Conservation (phyloP, 805 yeast species). For the Tetrapisispora iriomotensis region DNA sequence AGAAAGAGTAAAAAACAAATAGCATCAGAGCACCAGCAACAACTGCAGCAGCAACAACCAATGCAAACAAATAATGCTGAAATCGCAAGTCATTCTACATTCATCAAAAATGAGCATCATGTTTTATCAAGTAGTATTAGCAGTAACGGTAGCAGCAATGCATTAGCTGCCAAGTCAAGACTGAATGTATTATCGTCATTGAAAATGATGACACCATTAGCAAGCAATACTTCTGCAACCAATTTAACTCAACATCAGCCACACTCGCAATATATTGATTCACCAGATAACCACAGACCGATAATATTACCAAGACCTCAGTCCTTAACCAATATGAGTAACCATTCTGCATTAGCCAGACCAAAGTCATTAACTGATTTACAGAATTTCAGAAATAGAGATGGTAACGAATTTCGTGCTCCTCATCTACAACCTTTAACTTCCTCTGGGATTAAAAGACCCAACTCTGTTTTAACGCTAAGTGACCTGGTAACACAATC, state of each 20-base stretch:
- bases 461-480: conserved; percentile 19
- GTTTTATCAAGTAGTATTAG: not conserved
- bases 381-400: not conserved
- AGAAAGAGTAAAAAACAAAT: conserved; percentile 1
- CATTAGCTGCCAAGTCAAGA: conserved; percentile 13
- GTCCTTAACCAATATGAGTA: conserved; percentile 17
- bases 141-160: conserved; percentile 5
- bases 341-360: not conserved
- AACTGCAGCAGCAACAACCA: conserved; percentile 1
- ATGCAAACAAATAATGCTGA: not conserved
- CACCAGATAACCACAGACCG: conserved; percentile 8
- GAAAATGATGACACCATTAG: conserved; percentile 55
- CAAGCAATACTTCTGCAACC: conserved; percentile 11
- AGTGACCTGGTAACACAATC: conserved; percentile 9
- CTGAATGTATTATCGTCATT: conserved; percentile 39
- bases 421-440: not conserved
- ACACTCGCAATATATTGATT: conserved; percentile 15
- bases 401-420: not conserved
- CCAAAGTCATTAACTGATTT: conserved; percentile 2
- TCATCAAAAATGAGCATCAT: not conserved
- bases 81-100: not conserved
- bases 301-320: conserved; percentile 16
- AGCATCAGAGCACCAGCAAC: not conserved
- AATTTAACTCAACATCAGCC: conserved; percentile 8
- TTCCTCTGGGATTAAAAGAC: conserved; percentile 11